Evolutionary conservation across 495 filamentous ascomycete species (phyloP).

Genomic region (Aspergillus nidulans): DNA sequence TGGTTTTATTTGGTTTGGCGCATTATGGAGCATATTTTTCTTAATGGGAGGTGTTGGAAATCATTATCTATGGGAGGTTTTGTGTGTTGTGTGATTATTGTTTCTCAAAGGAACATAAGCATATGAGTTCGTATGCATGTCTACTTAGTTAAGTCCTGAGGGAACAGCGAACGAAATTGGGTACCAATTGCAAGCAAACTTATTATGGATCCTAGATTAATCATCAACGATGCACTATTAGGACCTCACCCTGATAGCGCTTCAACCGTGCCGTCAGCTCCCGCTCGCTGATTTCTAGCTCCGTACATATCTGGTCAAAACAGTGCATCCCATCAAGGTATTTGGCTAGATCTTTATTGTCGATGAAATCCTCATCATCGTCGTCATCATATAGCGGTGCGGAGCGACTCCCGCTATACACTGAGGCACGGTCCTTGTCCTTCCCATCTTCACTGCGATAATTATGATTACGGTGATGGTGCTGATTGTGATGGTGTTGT

Average conservation of each 20-base stretch:
- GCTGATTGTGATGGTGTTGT: conserved; percentile 11
- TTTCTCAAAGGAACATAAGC: background rate
- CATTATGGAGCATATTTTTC: conserved; percentile 5
- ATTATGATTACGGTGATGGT: conserved; percentile 9
- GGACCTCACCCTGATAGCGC: conserved; percentile 44
- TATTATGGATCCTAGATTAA: conserved; percentile 12
- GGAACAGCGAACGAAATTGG: background rate
- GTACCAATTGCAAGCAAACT: background rate
- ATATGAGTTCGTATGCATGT: background rate
- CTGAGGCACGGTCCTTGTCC: conserved; percentile 24
- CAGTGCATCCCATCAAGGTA: conserved; percentile 79
- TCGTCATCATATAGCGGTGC: conserved; percentile 28
- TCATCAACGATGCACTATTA: conserved; percentile 52
- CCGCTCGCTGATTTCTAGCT: conserved; percentile 56
- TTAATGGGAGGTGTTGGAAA: background rate
- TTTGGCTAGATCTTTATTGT: conserved; percentile 48
- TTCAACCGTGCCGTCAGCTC: conserved; percentile 50
- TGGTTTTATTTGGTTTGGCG: conserved; percentile 4
- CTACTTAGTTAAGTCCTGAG: too few relatives aligned
- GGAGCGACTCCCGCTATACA: conserved; percentile 30
- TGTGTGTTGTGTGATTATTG: background rate
- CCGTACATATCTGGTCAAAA: conserved; percentile 89
- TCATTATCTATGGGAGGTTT: background rate
- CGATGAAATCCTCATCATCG: conserved; percentile 30
- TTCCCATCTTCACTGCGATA: conserved; percentile 9